Percentiles rank a stretch among this genome's conserved stretches.
These are phyloP conservation scores for Rhodamnia rubescens DNA, from an alignment of 345 rosid genomes.

Conservation along the genomic window DNA sequence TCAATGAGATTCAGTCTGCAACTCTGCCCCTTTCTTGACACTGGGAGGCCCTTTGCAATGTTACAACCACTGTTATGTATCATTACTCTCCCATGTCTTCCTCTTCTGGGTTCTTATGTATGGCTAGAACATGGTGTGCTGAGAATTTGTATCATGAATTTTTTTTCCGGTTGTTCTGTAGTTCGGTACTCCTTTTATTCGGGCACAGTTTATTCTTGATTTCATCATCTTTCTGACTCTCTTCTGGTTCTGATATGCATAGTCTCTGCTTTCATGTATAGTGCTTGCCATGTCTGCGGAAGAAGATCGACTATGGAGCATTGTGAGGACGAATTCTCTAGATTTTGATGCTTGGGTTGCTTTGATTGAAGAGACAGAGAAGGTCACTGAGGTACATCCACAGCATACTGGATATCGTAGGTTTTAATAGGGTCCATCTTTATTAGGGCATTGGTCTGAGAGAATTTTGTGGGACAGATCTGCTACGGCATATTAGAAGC, in stretches of 20 bases:
- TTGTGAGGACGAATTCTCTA: slow-evolving; percentile 59
- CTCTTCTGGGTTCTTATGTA: not conserved
- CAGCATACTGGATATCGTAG: not conserved
- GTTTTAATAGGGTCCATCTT: not conserved
- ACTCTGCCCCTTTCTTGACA: not conserved
- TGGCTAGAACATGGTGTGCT: not conserved
- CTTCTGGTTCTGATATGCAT: not conserved
- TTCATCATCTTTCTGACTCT: not conserved
- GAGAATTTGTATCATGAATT: not conserved
- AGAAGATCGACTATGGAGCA: slow-evolving; percentile 90
- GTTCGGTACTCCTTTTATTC: not conserved
- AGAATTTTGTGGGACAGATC: not conserved
- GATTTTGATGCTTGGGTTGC: slow-evolving; percentile 94
- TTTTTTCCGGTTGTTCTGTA: not conserved
- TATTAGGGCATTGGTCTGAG: not conserved
- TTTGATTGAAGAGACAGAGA: slow-evolving; percentile 84
- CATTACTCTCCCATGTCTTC: not conserved
- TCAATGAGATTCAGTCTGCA: not conserved
- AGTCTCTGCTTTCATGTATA: not conserved
- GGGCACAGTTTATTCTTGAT: not conserved
- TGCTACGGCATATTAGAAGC: not conserved
- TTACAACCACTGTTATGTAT: not conserved
- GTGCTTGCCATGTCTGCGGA: slow-evolving; percentile 53
- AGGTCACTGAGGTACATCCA: slow-evolving; percentile 54
- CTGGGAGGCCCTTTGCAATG: not conserved